Evolutionary conservation across 2,329 filamentous ascomycete species (phyloP), one percentile per base, ranked within the genome.

Genomic region (Fusarium temperatum): DNA sequence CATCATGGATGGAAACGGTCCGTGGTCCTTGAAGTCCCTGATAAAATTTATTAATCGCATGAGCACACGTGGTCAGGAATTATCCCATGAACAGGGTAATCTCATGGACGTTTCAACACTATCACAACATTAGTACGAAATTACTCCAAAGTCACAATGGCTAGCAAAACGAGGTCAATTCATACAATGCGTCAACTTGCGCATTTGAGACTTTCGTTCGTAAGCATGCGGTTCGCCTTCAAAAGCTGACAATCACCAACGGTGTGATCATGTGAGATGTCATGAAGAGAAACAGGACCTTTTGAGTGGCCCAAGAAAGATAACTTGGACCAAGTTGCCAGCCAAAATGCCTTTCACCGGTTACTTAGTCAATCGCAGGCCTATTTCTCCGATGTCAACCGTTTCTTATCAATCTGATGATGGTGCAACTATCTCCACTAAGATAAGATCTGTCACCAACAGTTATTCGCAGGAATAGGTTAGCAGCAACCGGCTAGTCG

Each of bases 331-430:
- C 5, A 41, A 36, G 35, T 53, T 26, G 9, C 32, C 13, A 53
- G 50, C 22, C 14, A 32, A 44, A 39, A 47, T 20, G 22, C 18
- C 35, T 15, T 26, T 18, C 18, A 36, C 20, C 11, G 9, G 11
- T 20, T 28, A 15, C 26, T 17, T 15, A 35, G 22, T 59, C 28
- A 47, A 30, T 55, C 5, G 20, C 20, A 6, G 44, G 17, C 35
- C n/a, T 20, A 5, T 20, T n/a, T 41, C 28, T 28, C n/a, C 26
- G 6, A 54, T 17, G 17, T 30, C 38, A 54, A 20, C 18, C 42
- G 44, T 38, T 26, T 18, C 48, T 76, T 75, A 75, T 74, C 73
- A 78, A 78, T 75, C 72, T 71, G 24, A 18, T 14, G 39, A 63
- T 54, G 54, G 55, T 51, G 48, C 22, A 32, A 32, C 47, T 39